These are phyloP conservation scores for Fusarium multiceps DNA, from an alignment of 2,329 filamentous ascomycete species.

Conservation along the genomic window DNA sequence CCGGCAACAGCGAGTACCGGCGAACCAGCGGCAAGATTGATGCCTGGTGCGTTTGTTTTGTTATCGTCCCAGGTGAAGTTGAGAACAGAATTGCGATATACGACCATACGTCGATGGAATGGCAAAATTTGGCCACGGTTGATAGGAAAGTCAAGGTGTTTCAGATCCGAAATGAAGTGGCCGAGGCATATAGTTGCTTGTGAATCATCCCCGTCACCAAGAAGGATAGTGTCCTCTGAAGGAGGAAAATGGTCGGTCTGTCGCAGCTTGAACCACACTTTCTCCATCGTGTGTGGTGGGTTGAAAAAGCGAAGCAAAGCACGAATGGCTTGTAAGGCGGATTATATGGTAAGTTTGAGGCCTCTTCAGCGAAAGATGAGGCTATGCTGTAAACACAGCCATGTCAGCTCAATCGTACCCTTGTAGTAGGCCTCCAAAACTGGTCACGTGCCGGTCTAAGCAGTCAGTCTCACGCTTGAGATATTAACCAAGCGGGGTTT, in stretches of 20 bases:
- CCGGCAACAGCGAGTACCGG: accelerated
- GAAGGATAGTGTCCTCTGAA: background rate
- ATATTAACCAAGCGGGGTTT: background rate
- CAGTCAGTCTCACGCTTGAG: background rate
- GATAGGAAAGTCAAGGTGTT: background rate
- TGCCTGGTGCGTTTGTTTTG: accelerated
- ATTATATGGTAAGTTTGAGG: background rate
- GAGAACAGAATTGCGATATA: accelerated
- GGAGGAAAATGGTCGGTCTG: background rate
- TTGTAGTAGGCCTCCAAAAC: background rate
- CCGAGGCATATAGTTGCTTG: background rate
- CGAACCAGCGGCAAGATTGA: accelerated
- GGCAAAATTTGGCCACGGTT: background rate
- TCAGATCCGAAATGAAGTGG: background rate
- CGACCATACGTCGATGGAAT: background rate
- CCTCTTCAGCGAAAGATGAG: too few species aligned
- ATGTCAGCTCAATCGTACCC: background rate
- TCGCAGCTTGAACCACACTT: slow-evolving; percentile 8
- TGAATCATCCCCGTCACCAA: background rate
- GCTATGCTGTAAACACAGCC: too few species aligned
- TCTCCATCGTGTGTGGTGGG: background rate
- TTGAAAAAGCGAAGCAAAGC: too few species aligned
- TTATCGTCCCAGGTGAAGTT: background rate
- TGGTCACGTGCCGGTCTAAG: background rate
- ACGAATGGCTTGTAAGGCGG: background rate